Percentiles rank a stretch among this genome's conserved stretches.
Evolutionary conservation across 257 asterid species (phyloP).

Genomic region (Cynanchum wilfordii): DNA sequence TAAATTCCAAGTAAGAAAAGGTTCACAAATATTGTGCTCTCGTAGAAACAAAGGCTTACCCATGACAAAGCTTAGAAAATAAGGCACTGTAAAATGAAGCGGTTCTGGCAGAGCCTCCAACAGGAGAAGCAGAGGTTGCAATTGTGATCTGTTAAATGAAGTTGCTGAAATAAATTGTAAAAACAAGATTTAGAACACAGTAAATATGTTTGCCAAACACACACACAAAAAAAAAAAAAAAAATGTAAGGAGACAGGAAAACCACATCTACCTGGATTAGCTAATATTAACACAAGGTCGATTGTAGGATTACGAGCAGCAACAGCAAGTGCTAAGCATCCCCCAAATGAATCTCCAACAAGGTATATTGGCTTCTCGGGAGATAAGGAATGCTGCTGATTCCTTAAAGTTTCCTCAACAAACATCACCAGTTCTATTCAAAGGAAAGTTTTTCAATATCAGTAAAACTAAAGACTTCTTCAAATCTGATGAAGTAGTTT

Average conservation of each 20-base stretch:
- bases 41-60: constrained; percentile 33
- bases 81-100: constrained; percentile 66
- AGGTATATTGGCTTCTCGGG: constrained; percentile 81
- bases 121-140: constrained; percentile 72
- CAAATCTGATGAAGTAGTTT: background rate
- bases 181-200: constrained; percentile 21
- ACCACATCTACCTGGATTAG: constrained; percentile 69
- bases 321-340: constrained; percentile 91
- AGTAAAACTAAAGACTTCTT: background rate
- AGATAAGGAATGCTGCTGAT: constrained; percentile 51
- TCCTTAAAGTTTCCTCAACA: constrained; percentile 62
- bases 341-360: constrained; percentile 95
- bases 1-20: background rate
- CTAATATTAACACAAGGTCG: constrained; percentile 73
- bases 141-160: constrained; percentile 82
- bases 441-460: background rate
- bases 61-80: constrained; percentile 76
- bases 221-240: background rate
- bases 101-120: constrained; percentile 67
- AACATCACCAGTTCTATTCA: constrained; percentile 28
- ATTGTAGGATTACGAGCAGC: constrained; percentile 86
- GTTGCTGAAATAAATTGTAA: constrained; percentile 63
- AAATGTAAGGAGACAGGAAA: background rate
- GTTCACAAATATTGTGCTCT: background rate
- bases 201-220: background rate